A percentile compares a stretch with the other conserved stretches of the same genome.
Conservation (phyloP, 768 basidiomycete genomes). For the Rubroboletus satanas region DNA sequence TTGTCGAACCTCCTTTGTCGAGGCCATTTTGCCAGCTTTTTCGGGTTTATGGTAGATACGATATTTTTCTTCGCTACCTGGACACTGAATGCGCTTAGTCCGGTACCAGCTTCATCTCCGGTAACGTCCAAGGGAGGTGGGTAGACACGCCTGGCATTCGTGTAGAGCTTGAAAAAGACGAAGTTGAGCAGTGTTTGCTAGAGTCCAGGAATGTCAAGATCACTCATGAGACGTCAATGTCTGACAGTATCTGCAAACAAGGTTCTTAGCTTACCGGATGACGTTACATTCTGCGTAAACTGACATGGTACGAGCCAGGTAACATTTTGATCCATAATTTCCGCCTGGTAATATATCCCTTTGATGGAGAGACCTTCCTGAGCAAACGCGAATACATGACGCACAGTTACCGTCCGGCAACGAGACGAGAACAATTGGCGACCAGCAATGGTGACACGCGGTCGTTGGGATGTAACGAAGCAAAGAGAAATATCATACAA, state of each 20-base stretch:
- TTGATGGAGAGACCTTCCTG: constrained; percentile 92
- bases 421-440: constrained; percentile 84
- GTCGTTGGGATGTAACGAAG: constrained; percentile 82
- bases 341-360: constrained; percentile 96
- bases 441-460: constrained; percentile 79
- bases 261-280: constrained; percentile 6
- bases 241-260: constrained; percentile 70
- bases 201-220: constrained; percentile 95
- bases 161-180: constrained; percentile 96
- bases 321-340: constrained; percentile 87
- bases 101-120: constrained; percentile 83
- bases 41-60: constrained; percentile 16
- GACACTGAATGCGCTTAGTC: constrained; percentile 83
- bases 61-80: constrained; percentile 40
- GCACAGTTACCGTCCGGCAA: constrained; percentile 96
- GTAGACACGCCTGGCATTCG: constrained; percentile 87
- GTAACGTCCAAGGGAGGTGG: constrained; percentile 85
- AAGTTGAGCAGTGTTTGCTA: constrained; percentile 97
- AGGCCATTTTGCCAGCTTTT: constrained; percentile 36
- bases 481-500: constrained; percentile 91
- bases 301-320: constrained; percentile 98
- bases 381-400: constrained; percentile 83
- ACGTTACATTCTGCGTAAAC: constrained; percentile 89
- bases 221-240: constrained; percentile 89
- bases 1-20: constrained; percentile 52